These are phyloP conservation scores for Angophora floribunda DNA, from an alignment of 345 rosid species.

Conservation along the genomic window DNA sequence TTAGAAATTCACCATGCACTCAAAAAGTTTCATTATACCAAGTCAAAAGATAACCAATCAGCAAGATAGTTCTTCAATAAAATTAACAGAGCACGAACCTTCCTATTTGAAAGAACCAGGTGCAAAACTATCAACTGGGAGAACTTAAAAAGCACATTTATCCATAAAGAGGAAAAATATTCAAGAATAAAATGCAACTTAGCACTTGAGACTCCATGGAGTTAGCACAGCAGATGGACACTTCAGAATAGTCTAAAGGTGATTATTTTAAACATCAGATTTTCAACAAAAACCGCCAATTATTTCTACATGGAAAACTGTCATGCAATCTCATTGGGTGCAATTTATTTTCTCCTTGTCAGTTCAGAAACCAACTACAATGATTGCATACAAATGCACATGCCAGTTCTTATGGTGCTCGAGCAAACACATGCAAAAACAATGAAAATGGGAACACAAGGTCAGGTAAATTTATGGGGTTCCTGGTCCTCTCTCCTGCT, in stretches of 20 bases:
- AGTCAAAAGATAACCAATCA: neutral
- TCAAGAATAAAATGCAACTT: neutral
- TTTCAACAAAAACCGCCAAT: neutral
- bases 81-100: neutral
- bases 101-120: neutral
- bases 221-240: neutral
- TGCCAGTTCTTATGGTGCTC: neutral
- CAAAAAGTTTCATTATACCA: neutral
- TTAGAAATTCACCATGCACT: neutral
- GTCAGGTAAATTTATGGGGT: neutral
- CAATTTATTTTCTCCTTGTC: neutral
- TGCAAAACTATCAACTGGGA: neutral
- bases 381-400: neutral
- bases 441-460: neutral
- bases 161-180: neutral
- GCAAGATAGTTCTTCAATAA: neutral
- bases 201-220: neutral
- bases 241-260: neutral
- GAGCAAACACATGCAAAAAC: neutral
- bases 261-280: neutral
- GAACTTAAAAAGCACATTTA: neutral
- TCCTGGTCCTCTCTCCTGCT: neutral
- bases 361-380: neutral
- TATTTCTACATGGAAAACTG: neutral
- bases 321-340: neutral